phyloP scores from a whole-genome alignment of 2,329 filamentous ascomycete genomes.

The Epichloe coenophiala region DNA sequence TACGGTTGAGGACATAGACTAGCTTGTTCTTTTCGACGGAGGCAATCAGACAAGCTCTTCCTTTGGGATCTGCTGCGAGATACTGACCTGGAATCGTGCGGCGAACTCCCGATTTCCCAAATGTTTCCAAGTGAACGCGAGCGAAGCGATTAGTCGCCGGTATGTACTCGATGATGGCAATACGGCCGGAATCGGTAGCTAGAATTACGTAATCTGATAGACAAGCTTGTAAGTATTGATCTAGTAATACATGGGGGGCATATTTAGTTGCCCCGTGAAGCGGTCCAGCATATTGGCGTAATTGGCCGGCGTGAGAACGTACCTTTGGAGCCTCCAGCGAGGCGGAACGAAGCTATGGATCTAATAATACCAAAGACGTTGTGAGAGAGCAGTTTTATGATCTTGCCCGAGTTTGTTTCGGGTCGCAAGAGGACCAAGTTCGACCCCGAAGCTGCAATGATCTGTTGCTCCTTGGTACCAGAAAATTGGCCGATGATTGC shows the following conservation, averaged over 20 bases:
- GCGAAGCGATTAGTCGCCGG: constrained; percentile 80
- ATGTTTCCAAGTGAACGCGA: constrained; percentile 87
- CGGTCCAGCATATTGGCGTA: constrained; percentile 12
- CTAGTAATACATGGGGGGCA: neutral
- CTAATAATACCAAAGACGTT: constrained; percentile 94
- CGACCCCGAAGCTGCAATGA: constrained; percentile 84
- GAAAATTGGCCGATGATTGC: constrained; percentile 91
- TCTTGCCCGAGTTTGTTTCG: constrained; percentile 71
- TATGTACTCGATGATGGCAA: constrained; percentile 86
- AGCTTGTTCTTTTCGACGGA: constrained; percentile 98
- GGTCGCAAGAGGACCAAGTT: constrained; percentile 77
- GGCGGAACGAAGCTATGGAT: constrained; percentile 71
- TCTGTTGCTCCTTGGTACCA: constrained; percentile 93
- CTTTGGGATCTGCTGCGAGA: constrained; percentile 86
- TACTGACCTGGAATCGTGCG: constrained; percentile 93
- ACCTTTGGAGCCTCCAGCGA: constrained; percentile 94
- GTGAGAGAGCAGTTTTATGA: constrained; percentile 75
- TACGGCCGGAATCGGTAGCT: constrained; percentile 86
- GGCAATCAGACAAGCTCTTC: constrained; percentile 84
- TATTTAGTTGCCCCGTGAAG: neutral
- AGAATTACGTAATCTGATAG: constrained; percentile 83
- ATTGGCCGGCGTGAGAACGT: constrained; percentile 14
- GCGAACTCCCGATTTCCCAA: constrained; percentile 89
- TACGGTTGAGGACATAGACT: constrained; percentile 94
- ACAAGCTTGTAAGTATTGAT: constrained; percentile 1